phyloP scores from a whole-genome alignment of 2,329 filamentous ascomycete genomes.

The Catunica adiposa region DNA sequence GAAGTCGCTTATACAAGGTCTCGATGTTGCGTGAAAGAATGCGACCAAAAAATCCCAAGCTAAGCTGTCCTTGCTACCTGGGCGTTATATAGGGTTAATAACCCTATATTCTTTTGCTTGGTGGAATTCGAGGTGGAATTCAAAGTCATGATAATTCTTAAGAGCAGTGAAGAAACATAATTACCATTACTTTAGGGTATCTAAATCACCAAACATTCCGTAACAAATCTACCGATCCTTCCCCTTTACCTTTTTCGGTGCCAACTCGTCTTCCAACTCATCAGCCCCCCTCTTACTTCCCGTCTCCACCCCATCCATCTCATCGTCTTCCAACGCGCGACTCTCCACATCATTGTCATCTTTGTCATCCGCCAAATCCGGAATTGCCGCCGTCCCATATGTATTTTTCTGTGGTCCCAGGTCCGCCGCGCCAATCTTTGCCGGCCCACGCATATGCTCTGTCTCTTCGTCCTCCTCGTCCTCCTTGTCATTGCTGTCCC shows the following conservation, averaged over 20 bases:
- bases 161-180: too few species aligned
- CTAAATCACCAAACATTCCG: not conserved
- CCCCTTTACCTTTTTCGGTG: conserved; percentile 32
- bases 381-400: conserved; percentile 40
- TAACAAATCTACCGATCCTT: not conserved
- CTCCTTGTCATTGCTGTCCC: conserved; percentile 14
- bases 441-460: conserved; percentile 71
- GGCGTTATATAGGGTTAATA: not conserved
- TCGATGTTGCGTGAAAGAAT: not conserved
- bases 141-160: too few species aligned
- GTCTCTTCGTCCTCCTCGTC: conserved; percentile 37
- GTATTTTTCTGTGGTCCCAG: conserved; percentile 52
- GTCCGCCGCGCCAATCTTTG: conserved; percentile 71
- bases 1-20: too few species aligned
- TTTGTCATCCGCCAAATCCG: conserved; percentile 34
- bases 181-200: not conserved
- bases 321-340: conserved; percentile 18
- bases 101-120: too few species aligned
- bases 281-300: conserved; percentile 38
- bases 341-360: conserved; percentile 18
- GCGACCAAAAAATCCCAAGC: not conserved
- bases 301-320: conserved; percentile 21
- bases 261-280: conserved; percentile 24
- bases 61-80: not conserved
- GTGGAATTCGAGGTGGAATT: too few species aligned